These are phyloP conservation scores for Ogataea ganodermae DNA, from an alignment of 805 yeast species.

Conservation along the genomic window DNA sequence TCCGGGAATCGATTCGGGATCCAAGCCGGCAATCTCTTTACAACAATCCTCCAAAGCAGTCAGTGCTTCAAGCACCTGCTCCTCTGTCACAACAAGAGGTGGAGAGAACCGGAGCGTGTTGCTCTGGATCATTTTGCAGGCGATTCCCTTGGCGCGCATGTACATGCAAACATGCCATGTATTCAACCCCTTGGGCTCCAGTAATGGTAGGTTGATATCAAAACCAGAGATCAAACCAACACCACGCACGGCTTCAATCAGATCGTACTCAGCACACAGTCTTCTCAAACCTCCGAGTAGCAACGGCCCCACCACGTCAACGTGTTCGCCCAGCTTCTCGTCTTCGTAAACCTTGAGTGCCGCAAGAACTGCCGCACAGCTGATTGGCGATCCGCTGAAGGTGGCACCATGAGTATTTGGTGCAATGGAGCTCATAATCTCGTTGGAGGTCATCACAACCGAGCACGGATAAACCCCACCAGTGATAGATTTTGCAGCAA, in stretches of 20 bases:
- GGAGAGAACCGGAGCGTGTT: constrained; percentile 27
- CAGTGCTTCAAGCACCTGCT: constrained; percentile 21
- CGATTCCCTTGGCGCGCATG: constrained; percentile 30
- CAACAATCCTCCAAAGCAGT: constrained; percentile 24
- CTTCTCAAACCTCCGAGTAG: constrained; percentile 22
- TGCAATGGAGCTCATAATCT: constrained; percentile 29
- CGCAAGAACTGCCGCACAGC: constrained; percentile 30
- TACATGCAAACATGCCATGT: constrained; percentile 32
- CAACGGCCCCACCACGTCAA: constrained; percentile 20
- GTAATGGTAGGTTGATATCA: constrained; percentile 22
- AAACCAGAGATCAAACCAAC: constrained; percentile 28
- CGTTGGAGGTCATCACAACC: constrained; percentile 24
- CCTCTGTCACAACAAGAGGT: constrained; percentile 23
- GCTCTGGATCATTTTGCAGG: constrained; percentile 29
- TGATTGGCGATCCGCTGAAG: constrained; percentile 32
- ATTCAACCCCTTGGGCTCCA: constrained; percentile 17
- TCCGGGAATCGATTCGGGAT: constrained; percentile 22
- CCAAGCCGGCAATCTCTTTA: constrained; percentile 14
- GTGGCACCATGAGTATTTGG: constrained; percentile 35
- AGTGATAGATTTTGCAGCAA: constrained; percentile 31
- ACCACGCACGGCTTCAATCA: constrained; percentile 28
- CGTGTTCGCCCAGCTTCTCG: constrained; percentile 27
- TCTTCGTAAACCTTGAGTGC: constrained; percentile 31
- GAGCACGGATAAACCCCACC: constrained; percentile 33
- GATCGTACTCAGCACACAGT: constrained; percentile 16